A percentile compares a stretch with the other conserved stretches of the same genome.
Evolutionary conservation across 108 stramenopile species (phyloP).

Genomic region (Cyclostephanos invisitatus): DNA sequence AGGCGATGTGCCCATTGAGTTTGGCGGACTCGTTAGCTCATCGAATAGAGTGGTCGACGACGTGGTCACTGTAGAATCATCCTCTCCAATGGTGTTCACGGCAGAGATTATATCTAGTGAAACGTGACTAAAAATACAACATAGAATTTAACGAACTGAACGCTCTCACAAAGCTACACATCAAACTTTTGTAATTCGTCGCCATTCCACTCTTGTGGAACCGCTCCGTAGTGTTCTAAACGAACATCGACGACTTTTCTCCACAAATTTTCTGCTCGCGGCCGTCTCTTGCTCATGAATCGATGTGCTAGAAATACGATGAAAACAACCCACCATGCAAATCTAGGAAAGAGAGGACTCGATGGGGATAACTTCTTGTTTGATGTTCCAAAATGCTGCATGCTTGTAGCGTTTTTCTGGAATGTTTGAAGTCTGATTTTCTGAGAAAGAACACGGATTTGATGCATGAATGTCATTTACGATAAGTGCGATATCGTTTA

Average conservation of each 20-base stretch:
- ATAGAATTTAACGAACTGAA: background rate
- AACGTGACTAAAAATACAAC: background rate
- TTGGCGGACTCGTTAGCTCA: slow-evolving; percentile 83
- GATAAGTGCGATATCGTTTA: background rate
- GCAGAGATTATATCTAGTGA: slow-evolving; percentile 49
- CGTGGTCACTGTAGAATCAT: slow-evolving; percentile 55
- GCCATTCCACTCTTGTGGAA: slow-evolving; percentile 2
- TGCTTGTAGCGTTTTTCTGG: background rate
- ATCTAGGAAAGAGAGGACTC: slow-evolving; percentile 7
- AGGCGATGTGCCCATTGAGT: slow-evolving; percentile 62
- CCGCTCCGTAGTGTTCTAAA: slow-evolving; percentile 4
- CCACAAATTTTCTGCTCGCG: background rate
- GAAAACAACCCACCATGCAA: background rate
- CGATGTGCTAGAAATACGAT: background rate
- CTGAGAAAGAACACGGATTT: background rate
- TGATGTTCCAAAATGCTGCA: background rate
- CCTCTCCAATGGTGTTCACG: slow-evolving; percentile 68
- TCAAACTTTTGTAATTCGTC: slow-evolving; percentile 11
- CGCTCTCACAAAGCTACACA: background rate
- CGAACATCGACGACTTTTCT: background rate
- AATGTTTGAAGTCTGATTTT: background rate
- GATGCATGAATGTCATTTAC: background rate
- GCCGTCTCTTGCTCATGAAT: background rate
- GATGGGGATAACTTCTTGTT: background rate
- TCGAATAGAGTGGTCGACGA: slow-evolving; percentile 67